Base-by-base conservation (phyloP, 2,329 filamentous ascomycete genomes). In the Penicillium sp. region DNA sequence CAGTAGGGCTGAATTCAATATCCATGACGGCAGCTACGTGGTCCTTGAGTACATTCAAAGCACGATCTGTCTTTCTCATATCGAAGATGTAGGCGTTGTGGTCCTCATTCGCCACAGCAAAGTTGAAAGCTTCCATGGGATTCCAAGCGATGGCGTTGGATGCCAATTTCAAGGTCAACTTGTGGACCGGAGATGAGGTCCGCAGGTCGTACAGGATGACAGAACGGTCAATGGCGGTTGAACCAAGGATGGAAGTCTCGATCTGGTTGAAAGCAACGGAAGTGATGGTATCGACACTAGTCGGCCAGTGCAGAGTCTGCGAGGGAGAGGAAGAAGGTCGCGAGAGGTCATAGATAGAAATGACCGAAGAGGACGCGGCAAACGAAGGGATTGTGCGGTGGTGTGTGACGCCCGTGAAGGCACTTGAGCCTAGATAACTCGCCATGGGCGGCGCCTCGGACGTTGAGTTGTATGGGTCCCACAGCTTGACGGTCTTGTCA, bases 121-220 rank as follows among this genome's bases (percentile, higher is more conserved):
- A 86, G 73, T 97, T 95, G 78, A 95, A 95, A 6, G 90, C 88
- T 70, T 95, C 91, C 86, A 96, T 93, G 0, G 93, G 93, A 60
- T 96, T 96, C 89, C 92, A 98, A 38, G 87, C 80, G 45, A 96
- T 79, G 42, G 84, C 81, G 73, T 95, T 96, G 51, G 83, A 87
- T 32, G 90, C 83, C 59, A 98, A 86, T 46, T 82, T 88, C 58
- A 97, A 81, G 10, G 90, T 79, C 0, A 88, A 86, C 66, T 91
- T 91, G 55, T 87, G 81, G 15, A 97, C 77, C 9, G 93, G 88
- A 32, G 85, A 88, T 4, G 84, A 86, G 10, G 92, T 95, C 44
- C 93, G 84, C 40, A 97, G 78, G 67, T 98, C 93, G 72, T 96
- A 97, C 53, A 98, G 80, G 37, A 96, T 85, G 52, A 98, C 75